These are phyloP conservation scores for Starmerella gropengiesseri DNA, from an alignment of 805 yeast species.

Conservation along the genomic window DNA sequence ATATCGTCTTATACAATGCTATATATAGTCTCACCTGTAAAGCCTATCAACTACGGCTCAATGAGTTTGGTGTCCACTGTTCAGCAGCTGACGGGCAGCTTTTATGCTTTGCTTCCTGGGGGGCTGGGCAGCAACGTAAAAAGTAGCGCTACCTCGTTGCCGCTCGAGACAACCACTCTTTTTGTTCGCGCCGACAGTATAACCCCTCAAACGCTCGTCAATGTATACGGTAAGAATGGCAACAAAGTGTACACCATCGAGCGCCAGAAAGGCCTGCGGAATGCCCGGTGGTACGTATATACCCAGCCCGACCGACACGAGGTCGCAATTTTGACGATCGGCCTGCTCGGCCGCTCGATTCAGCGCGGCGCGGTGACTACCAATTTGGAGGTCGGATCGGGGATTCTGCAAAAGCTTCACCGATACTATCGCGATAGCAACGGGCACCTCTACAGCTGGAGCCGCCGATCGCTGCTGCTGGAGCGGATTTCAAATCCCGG, in stretches of 20 bases:
- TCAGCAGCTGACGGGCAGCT: not conserved
- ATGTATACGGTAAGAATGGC: constrained; percentile 42
- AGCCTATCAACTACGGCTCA: too few species aligned
- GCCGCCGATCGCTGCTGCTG: constrained; percentile 40
- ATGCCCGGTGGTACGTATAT: constrained; percentile 39
- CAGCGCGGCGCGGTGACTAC: constrained; percentile 34
- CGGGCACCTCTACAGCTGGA: constrained; percentile 49
- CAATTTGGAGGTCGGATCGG: constrained; percentile 34
- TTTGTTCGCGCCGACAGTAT: constrained; percentile 42
- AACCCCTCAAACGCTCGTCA: constrained; percentile 37
- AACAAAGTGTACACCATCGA: constrained; percentile 41
- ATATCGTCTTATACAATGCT: too few species aligned
- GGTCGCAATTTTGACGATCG: constrained; percentile 43
- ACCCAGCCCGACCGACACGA: constrained; percentile 38
- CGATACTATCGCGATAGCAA: constrained; percentile 42
- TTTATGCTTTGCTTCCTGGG: constrained; percentile 7
- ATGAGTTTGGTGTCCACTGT: not conserved
- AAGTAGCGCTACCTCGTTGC: constrained; percentile 4
- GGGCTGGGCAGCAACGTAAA: constrained; percentile 6
- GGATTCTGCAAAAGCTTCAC: constrained; percentile 23
- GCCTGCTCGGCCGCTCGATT: constrained; percentile 37
- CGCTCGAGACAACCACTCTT: constrained; percentile 29
- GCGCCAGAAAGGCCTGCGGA: constrained; percentile 34
- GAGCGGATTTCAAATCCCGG: constrained; percentile 46
- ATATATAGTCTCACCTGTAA: not conserved